Evolutionary conservation across 371 early-diverging fungal genomes (phyloP).

Genomic region (Mucor lusitanicus): DNA sequence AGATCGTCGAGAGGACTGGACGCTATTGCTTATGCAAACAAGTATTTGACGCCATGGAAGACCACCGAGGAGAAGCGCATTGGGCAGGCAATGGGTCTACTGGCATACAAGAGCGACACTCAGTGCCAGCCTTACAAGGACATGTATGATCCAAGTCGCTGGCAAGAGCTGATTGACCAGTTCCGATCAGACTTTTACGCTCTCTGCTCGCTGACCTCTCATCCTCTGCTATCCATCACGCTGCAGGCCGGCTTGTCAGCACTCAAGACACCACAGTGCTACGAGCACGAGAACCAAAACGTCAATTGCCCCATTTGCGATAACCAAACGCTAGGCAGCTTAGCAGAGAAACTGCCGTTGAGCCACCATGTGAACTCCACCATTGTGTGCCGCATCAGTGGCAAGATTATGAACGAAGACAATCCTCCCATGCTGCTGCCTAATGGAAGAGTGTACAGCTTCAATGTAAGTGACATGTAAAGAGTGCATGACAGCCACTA

Average conservation of each 20-base stretch:
- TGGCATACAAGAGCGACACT: slow-evolving; percentile 80
- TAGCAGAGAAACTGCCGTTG: slow-evolving; percentile 83
- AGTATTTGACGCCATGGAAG: slow-evolving; percentile 76
- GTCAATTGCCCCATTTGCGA: slow-evolving; percentile 95
- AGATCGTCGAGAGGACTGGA: slow-evolving; percentile 62
- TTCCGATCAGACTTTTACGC: slow-evolving; percentile 86
- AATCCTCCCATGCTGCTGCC: slow-evolving; percentile 95
- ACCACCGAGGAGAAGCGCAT: slow-evolving; percentile 74
- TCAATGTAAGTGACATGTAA: slow-evolving; percentile 45
- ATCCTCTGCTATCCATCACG: slow-evolving; percentile 82
- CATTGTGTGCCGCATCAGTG: slow-evolving; percentile 89
- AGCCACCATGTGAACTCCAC: slow-evolving; percentile 93
- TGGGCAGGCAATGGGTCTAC: slow-evolving; percentile 83
- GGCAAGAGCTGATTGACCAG: slow-evolving; percentile 75
- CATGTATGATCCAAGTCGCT: slow-evolving; percentile 76
- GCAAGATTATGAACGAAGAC: slow-evolving; percentile 89
- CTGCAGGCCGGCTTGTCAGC: slow-evolving; percentile 93
- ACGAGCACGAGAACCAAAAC: slow-evolving; percentile 71
- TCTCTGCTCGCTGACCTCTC: slow-evolving; percentile 80
- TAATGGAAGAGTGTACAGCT: slow-evolving; percentile 93
- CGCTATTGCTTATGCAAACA: slow-evolving; percentile 85
- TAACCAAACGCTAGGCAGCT: slow-evolving; percentile 74
- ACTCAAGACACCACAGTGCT: slow-evolving; percentile 85
- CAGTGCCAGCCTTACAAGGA: slow-evolving; percentile 75
- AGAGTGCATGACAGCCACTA: background rate